These are phyloP conservation scores for Aspergillus novoparasiticus DNA, from an alignment of 2,329 filamentous ascomycete genomes.

Conservation along the genomic window DNA sequence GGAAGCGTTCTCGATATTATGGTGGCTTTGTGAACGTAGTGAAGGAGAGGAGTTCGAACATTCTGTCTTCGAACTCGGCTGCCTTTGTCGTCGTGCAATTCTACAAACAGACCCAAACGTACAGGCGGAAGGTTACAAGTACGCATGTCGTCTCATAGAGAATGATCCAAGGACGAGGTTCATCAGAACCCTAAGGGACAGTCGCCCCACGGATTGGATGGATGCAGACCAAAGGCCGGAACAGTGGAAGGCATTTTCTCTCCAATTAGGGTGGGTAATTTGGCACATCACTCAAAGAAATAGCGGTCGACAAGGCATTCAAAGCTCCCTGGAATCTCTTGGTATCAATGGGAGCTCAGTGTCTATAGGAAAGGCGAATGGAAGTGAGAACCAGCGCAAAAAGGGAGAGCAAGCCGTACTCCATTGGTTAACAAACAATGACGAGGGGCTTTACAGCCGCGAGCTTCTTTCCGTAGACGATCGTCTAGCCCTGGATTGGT, in stretches of 20 bases:
- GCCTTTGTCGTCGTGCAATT: conserved; percentile 30
- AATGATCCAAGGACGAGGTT: conserved; percentile 18
- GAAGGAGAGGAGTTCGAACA: conserved; percentile 26
- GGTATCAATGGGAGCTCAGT: conserved; percentile 2
- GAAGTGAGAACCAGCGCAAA: neutral
- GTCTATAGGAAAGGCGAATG: neutral
- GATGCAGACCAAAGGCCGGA: neutral
- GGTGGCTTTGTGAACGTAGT: conserved; percentile 32
- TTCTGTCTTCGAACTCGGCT: conserved; percentile 28
- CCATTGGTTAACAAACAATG: conserved; percentile 20
- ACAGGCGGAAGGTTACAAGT: conserved; percentile 14
- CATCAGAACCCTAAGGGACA: neutral
- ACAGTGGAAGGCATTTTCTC: conserved; percentile 23
- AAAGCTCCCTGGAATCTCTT: conserved; percentile 2
- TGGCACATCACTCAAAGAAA: conserved; percentile 23
- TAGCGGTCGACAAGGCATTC: conserved; percentile 6
- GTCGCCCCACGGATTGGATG: conserved; percentile 15
- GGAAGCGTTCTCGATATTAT: conserved; percentile 20
- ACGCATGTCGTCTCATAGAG: conserved; percentile 8
- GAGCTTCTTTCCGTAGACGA: conserved; percentile 1
- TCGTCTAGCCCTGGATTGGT: conserved; percentile 17
- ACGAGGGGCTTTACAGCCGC: too few species aligned
- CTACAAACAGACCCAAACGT: conserved; percentile 10
- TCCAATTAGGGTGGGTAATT: conserved; percentile 29
- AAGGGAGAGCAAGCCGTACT: conserved; percentile 10